Evolutionary conservation across 2,329 filamentous ascomycete genomes (phyloP).

Genomic region (Pseudopyrenochaeta lycopersici): DNA sequence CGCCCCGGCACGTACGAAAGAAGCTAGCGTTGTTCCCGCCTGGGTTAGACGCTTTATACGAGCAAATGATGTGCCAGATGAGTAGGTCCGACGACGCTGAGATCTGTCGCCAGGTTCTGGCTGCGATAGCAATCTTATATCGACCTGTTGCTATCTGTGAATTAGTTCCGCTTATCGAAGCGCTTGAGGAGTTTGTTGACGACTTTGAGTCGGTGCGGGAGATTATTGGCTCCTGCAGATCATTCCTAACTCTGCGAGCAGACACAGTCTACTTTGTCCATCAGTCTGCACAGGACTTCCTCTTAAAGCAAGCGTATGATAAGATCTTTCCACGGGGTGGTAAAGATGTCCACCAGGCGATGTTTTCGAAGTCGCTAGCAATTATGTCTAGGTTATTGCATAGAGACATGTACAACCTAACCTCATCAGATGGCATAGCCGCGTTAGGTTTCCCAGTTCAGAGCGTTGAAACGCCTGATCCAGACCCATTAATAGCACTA

Average conservation of each 20-base stretch:
- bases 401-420: constrained; percentile 36
- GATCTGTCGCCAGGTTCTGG: constrained; percentile 50
- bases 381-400: constrained; percentile 23
- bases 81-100: constrained; percentile 33
- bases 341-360: constrained; percentile 5
- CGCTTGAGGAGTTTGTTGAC: constrained; percentile 11
- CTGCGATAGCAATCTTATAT: constrained; percentile 37
- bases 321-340: constrained; percentile 42
- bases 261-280: constrained; percentile 47
- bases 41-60: constrained; percentile 49
- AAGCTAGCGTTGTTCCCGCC: constrained; percentile 42
- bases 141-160: constrained; percentile 52
- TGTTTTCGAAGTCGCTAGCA: constrained; percentile 44
- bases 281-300: constrained; percentile 56
- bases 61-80: constrained; percentile 52
- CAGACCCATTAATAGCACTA: constrained; percentile 34
- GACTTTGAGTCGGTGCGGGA: constrained; percentile 45
- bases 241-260: constrained; percentile 27
- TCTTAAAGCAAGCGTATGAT: constrained; percentile 30
- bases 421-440: too few species aligned
- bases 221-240: constrained; percentile 49
- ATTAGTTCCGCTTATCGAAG: constrained; percentile 32
- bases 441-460: constrained; percentile 22
- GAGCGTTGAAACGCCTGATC: constrained; percentile 23
- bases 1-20: constrained; percentile 16